These are phyloP conservation scores for Talaromyces piceae DNA, from an alignment of 2,329 filamentous ascomycete species.

Conservation along the genomic window DNA sequence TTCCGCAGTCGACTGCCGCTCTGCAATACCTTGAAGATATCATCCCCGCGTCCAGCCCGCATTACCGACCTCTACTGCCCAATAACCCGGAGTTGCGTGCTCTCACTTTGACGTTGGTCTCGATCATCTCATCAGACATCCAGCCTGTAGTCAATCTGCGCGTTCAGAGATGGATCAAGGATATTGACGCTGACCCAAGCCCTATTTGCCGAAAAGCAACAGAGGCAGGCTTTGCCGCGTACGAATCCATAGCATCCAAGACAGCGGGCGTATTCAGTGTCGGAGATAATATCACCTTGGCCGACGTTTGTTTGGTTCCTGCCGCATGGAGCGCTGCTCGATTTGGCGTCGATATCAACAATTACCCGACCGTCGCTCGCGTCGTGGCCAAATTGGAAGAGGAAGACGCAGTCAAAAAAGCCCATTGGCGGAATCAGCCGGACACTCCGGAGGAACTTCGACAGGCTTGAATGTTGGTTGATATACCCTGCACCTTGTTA, in stretches of 20 bases:
- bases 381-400: constrained; percentile 42
- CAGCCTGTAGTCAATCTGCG: constrained; percentile 55
- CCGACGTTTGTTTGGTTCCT: constrained; percentile 53
- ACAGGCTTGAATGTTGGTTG: not conserved
- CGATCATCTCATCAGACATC: constrained; percentile 50
- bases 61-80: constrained; percentile 40
- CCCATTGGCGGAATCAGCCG: constrained; percentile 48
- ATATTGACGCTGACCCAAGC: constrained; percentile 37
- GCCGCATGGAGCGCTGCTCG: constrained; percentile 52
- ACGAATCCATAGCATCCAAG: constrained; percentile 40
- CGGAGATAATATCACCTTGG: constrained; percentile 50
- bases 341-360: constrained; percentile 46
- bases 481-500: not conserved
- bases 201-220: constrained; percentile 49
- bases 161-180: constrained; percentile 44
- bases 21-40: constrained; percentile 57
- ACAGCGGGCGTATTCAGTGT: constrained; percentile 46
- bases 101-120: constrained; percentile 45
- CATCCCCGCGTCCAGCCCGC: constrained; percentile 26
- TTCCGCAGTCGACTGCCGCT: constrained; percentile 52
- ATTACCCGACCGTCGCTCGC: constrained; percentile 42
- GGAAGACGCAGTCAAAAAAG: constrained; percentile 46
- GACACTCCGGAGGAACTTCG: constrained; percentile 47
- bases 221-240: constrained; percentile 48
- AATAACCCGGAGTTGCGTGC: constrained; percentile 40